Base-by-base conservation (phyloP, 768 basidiomycete species). In the Serendipita sp. region DNA sequence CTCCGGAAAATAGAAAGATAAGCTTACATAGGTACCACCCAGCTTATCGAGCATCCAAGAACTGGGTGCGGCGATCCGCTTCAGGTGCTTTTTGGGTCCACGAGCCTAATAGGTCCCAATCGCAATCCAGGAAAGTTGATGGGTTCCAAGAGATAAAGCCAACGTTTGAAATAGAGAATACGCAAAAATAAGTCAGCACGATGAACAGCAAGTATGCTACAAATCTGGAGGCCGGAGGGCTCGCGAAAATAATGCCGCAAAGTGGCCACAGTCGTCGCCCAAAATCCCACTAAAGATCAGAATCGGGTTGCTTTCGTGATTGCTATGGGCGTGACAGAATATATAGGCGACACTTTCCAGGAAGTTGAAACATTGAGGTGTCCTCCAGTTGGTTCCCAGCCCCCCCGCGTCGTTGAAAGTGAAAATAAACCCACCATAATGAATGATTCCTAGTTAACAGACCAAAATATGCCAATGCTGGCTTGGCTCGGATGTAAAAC, bases 31-130 rank as follows among this genome's bases (percentile, higher is more conserved):
- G 68, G 91, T 92, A 64, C 91, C 91, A 76, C 88, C 85, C 71
- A 99, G 77, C 80, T 99, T 99, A 82, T 98, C 92, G 67, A 99
- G 82, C 94, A 99, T 97, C 96, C 96, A 99, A 79, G 91, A 88
- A 51, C 92, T 95, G 66, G 96, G 96, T 65, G 96, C 96, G 68
- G 86, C 85, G 64, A 98, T 83, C 72, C 95, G 89, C 83, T 97
- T 97, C 79, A 97, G 83, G 74, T 97, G 94, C 78, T 96, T 96
- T 87, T 90, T 96, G 67, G 94, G 94, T 85, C 94, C 94, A 75
- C 94, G 87, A 72, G 83, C 92, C 94, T 96, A 68, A 1, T 11
- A 42, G 45, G 5, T 48, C n/a, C 7, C 45, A 48, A 28, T 5
- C 7, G n/a, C 9, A n/a, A 9, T 48, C 7, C 9, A 9, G 7